Conservation (phyloP, 2,329 filamentous ascomycete genomes). For the Verticillium isaacii region DNA sequence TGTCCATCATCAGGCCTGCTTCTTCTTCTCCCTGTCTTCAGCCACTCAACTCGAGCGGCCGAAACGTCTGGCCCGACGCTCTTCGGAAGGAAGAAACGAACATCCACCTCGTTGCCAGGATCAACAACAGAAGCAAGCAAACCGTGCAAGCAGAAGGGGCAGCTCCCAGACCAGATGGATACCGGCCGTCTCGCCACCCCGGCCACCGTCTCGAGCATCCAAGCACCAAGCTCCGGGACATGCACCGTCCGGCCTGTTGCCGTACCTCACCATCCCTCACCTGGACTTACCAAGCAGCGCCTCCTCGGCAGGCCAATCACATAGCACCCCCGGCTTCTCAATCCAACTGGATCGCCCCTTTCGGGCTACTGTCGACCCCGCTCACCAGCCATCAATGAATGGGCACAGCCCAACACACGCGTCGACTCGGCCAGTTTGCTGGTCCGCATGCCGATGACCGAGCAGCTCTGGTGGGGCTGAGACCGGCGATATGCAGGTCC, state of each 20-base stretch:
- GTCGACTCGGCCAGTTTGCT: neutral
- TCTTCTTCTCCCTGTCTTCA: neutral
- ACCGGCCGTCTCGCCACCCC: neutral
- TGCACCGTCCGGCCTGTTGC: neutral
- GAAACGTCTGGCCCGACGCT: neutral
- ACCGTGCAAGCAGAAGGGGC: neutral
- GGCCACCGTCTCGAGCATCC: neutral
- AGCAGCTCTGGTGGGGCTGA: neutral
- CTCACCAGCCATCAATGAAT: neutral
- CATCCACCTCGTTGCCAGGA: neutral
- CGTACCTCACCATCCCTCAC: neutral
- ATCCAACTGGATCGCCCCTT: neutral
- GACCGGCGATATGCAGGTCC: neutral
- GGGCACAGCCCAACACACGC: neutral
- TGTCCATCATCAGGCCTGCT: neutral
- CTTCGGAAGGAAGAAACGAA: neutral
- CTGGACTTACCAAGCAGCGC: neutral
- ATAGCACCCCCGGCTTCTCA: neutral
- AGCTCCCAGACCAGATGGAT: neutral
- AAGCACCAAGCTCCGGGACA: neutral
- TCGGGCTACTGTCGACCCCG: neutral
- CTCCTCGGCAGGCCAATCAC: neutral
- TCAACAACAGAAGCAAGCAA: neutral
- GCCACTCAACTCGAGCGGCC: no score
- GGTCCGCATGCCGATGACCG: neutral